Base-by-base conservation (phyloP, 768 basidiomycete species). In the Phlegmacium glaucopus region DNA sequence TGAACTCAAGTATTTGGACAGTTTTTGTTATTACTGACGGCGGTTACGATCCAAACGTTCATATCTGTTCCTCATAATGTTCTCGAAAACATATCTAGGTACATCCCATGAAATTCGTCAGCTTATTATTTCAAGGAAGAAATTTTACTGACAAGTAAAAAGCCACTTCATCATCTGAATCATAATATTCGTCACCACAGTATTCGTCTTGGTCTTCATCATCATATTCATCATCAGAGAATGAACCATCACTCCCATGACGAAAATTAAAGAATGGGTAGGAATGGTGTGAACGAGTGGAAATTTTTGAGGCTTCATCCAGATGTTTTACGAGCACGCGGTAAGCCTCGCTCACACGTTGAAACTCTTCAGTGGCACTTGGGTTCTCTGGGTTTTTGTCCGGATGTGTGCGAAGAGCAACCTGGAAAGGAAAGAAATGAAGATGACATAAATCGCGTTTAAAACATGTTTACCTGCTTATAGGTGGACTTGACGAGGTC, bases 331-430 rank as follows among this genome's bases (percentile, higher is more conserved):
- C 62, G 22, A 90, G 70, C 26, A 77, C 60, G 39, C 76, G 72
- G 66, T 87, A 91, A 4, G 87, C 87, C 48, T 80, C 83, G 49
- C 83, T 75, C 38, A 91, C 61, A 43, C 70, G 66, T 64, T 90
- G 87, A 57, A 90, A 90, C 59, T 83, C 72, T 3, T 71, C 72
- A 32, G 87, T 88, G 39, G 85, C 87, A 53, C 74, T 69, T 34
- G 73, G 74, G 53, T 88, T 79, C 35, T 75, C 75, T 0, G 74
- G 80, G 49, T 88, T 88, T 68, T 88, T 89, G 67, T 88, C 87
- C 7, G 88, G 87, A 65, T 90, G 88, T 0, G 80, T 84, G 15
- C 73, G 73, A 17, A 87, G 68, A 4, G 85, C 85, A 44, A 82
- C 68, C 80, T 85, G 44, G 18, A 35, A 37, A 40, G 36, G 39